phyloP scores from a whole-genome alignment of 345 rosid species.

The Salix arbutifolia region DNA sequence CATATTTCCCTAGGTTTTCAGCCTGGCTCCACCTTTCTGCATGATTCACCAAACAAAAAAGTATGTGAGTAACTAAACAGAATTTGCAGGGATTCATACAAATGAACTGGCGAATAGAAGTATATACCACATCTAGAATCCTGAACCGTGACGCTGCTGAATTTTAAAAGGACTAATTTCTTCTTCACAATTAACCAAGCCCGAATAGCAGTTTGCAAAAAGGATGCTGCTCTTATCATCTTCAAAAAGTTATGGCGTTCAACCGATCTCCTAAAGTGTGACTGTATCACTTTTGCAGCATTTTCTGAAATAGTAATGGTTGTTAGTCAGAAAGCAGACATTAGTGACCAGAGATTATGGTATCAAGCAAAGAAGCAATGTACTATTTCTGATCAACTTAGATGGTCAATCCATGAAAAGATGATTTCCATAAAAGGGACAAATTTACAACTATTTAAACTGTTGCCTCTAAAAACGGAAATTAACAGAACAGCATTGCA shows the following conservation, averaged over 20 bases:
- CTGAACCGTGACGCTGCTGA: conserved; percentile 17
- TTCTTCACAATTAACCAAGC: conserved; percentile 55
- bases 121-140: conserved; percentile 32
- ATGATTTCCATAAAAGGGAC: too few relatives aligned
- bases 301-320: conserved; percentile 27
- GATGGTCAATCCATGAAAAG: not conserved
- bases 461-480: not conserved
- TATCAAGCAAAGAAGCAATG: too few relatives aligned
- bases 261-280: conserved; percentile 43
- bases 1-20: conserved; percentile 30
- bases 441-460: not conserved
- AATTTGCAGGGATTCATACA: not conserved
- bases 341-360: too few relatives aligned
- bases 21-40: conserved; percentile 35
- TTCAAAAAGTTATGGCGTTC: conserved; percentile 45
- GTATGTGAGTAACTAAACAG: conserved; percentile 1
- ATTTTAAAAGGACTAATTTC: conserved; percentile 20
- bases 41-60: conserved; percentile 8
- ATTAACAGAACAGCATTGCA: not conserved
- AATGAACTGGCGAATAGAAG: not conserved
- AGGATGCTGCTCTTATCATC: conserved; percentile 36
- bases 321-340: too few relatives aligned
- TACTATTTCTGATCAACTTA: not conserved
- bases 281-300: conserved; percentile 67
- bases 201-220: conserved; percentile 51